Evolutionary conservation across 768 basidiomycete species (phyloP).

Genomic region (Mycena epipterygia): DNA sequence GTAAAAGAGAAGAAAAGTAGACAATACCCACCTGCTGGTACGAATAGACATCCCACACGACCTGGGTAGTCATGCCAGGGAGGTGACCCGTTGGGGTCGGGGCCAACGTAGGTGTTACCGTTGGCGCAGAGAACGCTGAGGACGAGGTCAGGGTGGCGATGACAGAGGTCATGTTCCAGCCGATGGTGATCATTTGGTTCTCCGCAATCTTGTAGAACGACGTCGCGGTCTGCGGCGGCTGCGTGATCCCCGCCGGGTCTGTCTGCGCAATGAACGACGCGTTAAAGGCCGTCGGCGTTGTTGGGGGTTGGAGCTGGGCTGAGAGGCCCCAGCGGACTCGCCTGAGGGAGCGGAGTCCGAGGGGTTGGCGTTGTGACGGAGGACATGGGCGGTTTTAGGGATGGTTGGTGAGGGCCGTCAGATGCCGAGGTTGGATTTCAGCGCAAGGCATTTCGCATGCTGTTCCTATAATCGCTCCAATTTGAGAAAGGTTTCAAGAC

Average conservation of each 20-base stretch:
- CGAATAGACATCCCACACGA: conserved; percentile 85
- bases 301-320: too few species aligned
- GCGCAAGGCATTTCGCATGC: conserved; percentile 16
- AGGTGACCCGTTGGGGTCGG: conserved; percentile 76
- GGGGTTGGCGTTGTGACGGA: not conserved
- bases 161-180: conserved; percentile 89
- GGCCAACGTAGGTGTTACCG: conserved; percentile 92
- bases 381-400: not conserved
- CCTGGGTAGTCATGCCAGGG: conserved; percentile 75
- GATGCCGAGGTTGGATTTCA: conserved; percentile 25
- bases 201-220: conserved; percentile 92
- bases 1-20: too few species aligned
- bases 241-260: conserved; percentile 78
- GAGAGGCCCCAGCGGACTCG: not conserved
- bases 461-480: too few species aligned
- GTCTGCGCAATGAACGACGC: conserved; percentile 58
- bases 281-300: not conserved
- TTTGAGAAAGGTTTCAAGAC: too few species aligned
- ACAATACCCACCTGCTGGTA: conserved; percentile 63
- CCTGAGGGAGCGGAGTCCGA: conserved; percentile 1
- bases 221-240: conserved; percentile 84
- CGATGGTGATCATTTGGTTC: conserved; percentile 84
- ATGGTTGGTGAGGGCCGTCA: too few species aligned
- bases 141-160: conserved; percentile 83
- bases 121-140: conserved; percentile 87